Percentiles rank a stretch among this genome's conserved stretches.
These are phyloP conservation scores for Schizochytrium sp. DNA, from an alignment of 108 stramenopile species.

Conservation along the genomic window DNA sequence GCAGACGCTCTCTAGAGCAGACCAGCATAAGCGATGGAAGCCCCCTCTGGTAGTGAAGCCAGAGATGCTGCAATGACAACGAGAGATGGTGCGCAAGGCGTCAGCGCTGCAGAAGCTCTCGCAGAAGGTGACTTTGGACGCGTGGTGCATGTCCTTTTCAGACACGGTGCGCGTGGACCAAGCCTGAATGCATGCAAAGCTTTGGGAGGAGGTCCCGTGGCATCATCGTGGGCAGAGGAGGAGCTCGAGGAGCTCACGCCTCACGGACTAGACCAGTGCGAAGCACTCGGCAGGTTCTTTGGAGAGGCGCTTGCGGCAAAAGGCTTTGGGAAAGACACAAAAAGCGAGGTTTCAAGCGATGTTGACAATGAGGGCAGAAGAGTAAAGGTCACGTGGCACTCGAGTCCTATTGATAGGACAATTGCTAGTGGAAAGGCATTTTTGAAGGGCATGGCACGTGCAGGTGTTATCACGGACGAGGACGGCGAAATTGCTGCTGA, in stretches of 20 bases:
- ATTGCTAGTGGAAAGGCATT: not conserved
- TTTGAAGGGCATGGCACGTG: not conserved
- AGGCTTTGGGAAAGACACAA: not conserved
- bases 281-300: not conserved
- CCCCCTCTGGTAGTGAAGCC: too few relatives aligned
- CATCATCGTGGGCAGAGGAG: not conserved
- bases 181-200: not conserved
- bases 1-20: too few relatives aligned
- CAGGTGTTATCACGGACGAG: not conserved
- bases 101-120: not conserved
- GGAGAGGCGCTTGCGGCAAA: not conserved
- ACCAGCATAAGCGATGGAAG: too few relatives aligned
- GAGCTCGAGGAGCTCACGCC: slow-evolving; percentile 44
- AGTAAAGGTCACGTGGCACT: slow-evolving; percentile 10
- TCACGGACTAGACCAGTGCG: not conserved
- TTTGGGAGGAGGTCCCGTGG: not conserved
- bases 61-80: too few relatives aligned
- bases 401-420: not conserved
- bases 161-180: slow-evolving; percentile 50
- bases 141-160: not conserved
- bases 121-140: not conserved
- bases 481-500: not conserved
- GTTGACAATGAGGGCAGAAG: not conserved
- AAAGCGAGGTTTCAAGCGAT: not conserved
- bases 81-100: too few relatives aligned